Evolutionary conservation across 2,329 filamentous ascomycete species (phyloP).

Genomic region (Epichloe scottii): DNA sequence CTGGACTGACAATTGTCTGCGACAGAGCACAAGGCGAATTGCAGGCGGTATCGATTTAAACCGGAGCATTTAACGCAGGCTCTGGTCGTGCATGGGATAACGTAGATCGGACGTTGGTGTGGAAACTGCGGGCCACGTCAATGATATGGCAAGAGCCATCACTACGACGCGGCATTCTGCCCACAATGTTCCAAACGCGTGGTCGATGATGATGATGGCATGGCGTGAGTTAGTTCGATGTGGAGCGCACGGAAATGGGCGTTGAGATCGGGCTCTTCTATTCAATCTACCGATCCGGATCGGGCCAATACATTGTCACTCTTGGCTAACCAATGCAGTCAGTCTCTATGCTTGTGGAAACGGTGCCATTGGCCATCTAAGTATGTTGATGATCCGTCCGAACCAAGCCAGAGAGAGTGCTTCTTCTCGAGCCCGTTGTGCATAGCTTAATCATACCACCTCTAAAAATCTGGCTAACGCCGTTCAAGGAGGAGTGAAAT

Average conservation of each 20-base stretch:
- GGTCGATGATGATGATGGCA: slow-evolving; percentile 15
- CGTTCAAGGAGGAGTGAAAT: too few species aligned
- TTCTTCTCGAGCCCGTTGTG: too few species aligned
- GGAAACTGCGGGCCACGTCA: background rate
- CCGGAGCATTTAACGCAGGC: background rate
- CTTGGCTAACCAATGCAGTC: too few species aligned
- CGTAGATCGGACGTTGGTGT: background rate
- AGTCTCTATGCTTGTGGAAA: too few species aligned
- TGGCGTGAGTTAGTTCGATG: slow-evolving; percentile 17
- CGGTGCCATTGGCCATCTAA: background rate
- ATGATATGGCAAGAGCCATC: background rate
- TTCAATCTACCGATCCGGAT: background rate
- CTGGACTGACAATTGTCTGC: background rate
- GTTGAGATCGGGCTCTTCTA: slow-evolving; percentile 15
- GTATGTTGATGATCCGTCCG: too few species aligned
- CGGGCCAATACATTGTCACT: background rate
- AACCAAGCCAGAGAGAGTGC: too few species aligned
- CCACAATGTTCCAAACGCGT: background rate
- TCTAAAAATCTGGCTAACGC: too few species aligned
- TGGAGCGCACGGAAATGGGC: slow-evolving; percentile 17
- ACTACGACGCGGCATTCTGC: background rate
- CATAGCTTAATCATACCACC: too few species aligned
- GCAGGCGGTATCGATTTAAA: background rate
- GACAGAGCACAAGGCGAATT: background rate
- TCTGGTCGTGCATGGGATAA: background rate